Evolutionary conservation across 1,139 yeast species (phyloP), one percentile per base, ranked within the genome.

Genomic region (Saccharomycopsis phalli): DNA sequence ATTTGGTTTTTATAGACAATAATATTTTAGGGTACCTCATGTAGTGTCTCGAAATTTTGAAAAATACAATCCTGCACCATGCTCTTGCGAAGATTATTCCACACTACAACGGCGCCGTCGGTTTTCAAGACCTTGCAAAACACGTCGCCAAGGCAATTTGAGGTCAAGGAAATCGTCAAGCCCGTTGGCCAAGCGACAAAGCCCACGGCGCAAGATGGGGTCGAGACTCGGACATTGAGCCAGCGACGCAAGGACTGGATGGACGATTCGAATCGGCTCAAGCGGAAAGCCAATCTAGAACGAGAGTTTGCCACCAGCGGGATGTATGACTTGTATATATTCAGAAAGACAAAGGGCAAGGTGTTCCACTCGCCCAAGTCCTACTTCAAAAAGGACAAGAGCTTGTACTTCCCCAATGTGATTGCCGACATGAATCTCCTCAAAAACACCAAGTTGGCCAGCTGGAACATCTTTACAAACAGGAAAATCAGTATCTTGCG

Each of bases 341-440:
- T 78, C 56, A 67, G 81, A 39, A 80, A 80, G 51, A 82, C 93
- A 2, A 74, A 77, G 34, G 97, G 97, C 27, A 86, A 87, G 61
- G 68, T 87, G 50, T 91, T 87, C 62, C 65, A 71, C 14, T 76
- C 95, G 0, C 97, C 97, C 1, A 65, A 71, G 10, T 74, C 88
- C 1, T 80, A 73, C 50, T 87, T 91, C 69, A 74, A 71, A 46
- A 62, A 66, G 7, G 93, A 82, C n/a, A 80, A 74, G 53, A 69
- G 97, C 0, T 63, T 77, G 41, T 91, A 74, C 55, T 84, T 91
- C 62, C 95, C 97, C n/a, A 87, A 87, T 53, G 67, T 91, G 46
- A 58, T 62, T 23, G 94, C 83, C 0, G 43, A 34, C 17, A 68
- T 67, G 20, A 69, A 80, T 1, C 57, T 91, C 33, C 54, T 50